Evolutionary conservation across 78 protist genomes (phyloP).

Genomic region (Protostelium mycophagum): DNA sequence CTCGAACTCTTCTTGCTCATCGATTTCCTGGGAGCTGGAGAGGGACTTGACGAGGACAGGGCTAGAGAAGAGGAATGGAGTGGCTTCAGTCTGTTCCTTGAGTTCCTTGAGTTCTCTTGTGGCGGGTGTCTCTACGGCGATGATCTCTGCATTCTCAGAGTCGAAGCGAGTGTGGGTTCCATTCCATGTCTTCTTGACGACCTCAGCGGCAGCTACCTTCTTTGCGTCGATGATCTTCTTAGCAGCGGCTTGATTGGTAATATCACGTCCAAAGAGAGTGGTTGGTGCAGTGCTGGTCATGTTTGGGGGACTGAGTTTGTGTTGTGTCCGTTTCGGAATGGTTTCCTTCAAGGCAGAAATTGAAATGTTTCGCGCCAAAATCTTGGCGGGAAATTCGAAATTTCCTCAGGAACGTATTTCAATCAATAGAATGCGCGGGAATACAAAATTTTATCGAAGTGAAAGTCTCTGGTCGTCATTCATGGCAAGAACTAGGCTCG

Average conservation of each 20-base stretch:
- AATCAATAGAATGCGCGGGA: neutral
- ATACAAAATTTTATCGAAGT: neutral
- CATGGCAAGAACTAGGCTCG: neutral
- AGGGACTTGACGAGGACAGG: neutral
- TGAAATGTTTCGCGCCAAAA: neutral
- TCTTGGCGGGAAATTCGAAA: neutral
- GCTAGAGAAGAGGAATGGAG: neutral
- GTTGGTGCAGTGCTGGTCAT: neutral
- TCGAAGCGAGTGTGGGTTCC: neutral
- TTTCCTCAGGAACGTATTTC: neutral
- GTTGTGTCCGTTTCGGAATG: neutral
- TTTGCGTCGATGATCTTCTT: neutral
- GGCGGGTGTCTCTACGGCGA: neutral
- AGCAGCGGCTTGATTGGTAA: neutral
- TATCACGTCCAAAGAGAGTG: neutral
- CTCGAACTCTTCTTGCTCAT: neutral
- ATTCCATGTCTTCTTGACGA: too few species aligned
- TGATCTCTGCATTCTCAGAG: neutral
- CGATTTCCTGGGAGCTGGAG: neutral
- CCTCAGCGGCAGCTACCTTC: neutral
- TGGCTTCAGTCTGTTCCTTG: neutral
- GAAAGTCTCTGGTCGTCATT: too few species aligned
- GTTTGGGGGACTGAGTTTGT: neutral
- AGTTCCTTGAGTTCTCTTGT: neutral
- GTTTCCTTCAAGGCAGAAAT: neutral